Evolutionary conservation across 352 stramenopile genomes (phyloP).

Genomic region (Globisporangium uncinulatum): DNA sequence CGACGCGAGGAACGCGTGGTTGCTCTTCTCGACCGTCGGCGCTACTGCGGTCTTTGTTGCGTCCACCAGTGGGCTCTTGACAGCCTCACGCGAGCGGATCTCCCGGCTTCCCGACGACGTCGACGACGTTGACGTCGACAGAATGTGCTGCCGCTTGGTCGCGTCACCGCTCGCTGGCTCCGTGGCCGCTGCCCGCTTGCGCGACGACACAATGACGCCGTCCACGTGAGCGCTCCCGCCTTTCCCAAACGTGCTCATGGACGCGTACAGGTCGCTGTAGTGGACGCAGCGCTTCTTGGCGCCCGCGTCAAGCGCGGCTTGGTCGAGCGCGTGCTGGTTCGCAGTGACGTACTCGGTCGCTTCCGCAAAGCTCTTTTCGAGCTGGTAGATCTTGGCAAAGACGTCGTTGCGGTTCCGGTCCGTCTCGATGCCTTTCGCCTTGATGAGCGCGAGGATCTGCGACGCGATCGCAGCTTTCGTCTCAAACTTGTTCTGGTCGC

Average conservation of each 20-base stretch:
- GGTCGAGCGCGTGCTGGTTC: constrained; percentile 5
- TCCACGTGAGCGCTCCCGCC: neutral
- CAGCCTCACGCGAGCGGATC: neutral
- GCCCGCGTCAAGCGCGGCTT: neutral
- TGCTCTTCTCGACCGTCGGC: constrained; percentile 1
- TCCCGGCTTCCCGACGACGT: neutral
- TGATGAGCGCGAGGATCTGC: constrained; percentile 13
- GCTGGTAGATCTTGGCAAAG: constrained; percentile 18
- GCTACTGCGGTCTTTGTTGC: neutral
- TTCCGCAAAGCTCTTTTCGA: constrained; percentile 16
- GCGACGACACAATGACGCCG: neutral
- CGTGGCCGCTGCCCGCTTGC: constrained; percentile 2
- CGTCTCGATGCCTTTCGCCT: constrained; percentile 9
- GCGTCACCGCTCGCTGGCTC: neutral
- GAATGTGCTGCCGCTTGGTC: constrained; percentile 7
- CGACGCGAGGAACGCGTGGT: constrained; percentile 10
- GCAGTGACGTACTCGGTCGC: constrained; percentile 7
- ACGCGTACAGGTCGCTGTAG: constrained; percentile 14
- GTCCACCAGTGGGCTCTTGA: neutral
- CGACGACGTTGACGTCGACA: neutral
- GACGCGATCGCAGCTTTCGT: constrained; percentile 11
- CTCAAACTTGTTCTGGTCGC: constrained; percentile 11
- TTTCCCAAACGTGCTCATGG: constrained; percentile 6
- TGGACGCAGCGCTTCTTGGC: constrained; percentile 9
- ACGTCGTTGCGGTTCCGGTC: constrained; percentile 18